Evolutionary conservation across 1,139 yeast species (phyloP).

Genomic region (Magnusiomyces magnusii): DNA sequence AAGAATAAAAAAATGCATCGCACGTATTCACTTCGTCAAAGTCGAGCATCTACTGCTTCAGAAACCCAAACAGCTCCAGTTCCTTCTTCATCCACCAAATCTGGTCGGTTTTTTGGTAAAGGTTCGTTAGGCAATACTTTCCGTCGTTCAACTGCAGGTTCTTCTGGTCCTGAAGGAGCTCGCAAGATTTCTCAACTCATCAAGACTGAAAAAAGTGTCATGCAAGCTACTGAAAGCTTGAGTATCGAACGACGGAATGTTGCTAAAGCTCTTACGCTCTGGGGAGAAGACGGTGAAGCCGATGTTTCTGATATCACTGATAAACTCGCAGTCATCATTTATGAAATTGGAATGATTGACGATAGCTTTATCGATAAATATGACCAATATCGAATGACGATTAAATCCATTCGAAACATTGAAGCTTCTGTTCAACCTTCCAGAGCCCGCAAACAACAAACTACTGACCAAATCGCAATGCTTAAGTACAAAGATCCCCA

Average conservation of each 20-base stretch:
- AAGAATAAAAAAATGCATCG: constrained; percentile 95
- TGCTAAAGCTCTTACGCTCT: constrained; percentile 88
- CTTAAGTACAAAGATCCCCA: constrained; percentile 97
- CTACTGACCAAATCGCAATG: constrained; percentile 96
- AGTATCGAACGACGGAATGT: constrained; percentile 95
- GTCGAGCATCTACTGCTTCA: constrained; percentile 95
- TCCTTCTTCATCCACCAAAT: constrained; percentile 78
- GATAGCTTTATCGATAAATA: constrained; percentile 97
- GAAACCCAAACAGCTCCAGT: constrained; percentile 83
- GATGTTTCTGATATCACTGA: constrained; percentile 97
- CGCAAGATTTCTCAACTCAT: constrained; percentile 84
- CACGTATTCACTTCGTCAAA: constrained; percentile 92
- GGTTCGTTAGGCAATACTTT: constrained; percentile 72
- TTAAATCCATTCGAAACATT: constrained; percentile 91
- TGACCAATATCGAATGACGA: constrained; percentile 94
- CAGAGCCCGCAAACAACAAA: constrained; percentile 95
- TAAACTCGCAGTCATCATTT: constrained; percentile 89
- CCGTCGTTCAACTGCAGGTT: constrained; percentile 85
- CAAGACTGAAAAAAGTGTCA: constrained; percentile 93
- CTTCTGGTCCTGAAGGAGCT: constrained; percentile 90
- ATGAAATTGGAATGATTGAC: constrained; percentile 96
- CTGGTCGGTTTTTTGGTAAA: constrained; percentile 80
- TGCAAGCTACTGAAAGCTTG: constrained; percentile 88
- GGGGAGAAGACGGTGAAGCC: constrained; percentile 99
- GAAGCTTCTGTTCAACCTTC: constrained; percentile 98